Evolutionary conservation across 140 eudicot species (phyloP).

Genomic region (Anethum foeniculum): DNA sequence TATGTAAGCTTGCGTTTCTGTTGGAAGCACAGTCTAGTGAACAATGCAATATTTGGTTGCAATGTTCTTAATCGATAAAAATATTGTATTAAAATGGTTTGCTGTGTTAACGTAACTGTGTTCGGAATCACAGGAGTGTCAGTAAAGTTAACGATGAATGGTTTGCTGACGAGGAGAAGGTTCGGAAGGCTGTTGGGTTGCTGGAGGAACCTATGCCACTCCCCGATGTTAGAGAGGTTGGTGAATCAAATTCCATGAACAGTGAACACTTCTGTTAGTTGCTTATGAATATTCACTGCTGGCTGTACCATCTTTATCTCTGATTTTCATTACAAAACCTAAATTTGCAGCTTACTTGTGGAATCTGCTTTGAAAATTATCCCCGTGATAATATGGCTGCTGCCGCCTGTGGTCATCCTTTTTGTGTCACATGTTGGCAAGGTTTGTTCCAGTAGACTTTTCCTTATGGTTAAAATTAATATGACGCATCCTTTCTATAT

Average conservation of each 20-base stretch:
- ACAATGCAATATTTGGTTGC: neutral
- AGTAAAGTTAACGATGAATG: conserved; percentile 98
- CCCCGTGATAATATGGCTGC: conserved; percentile 52
- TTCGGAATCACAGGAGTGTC: conserved; percentile 73
- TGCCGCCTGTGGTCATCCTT: conserved; percentile 98
- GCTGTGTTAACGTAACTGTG: conserved; percentile 3
- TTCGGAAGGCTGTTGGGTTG: conserved; percentile 77
- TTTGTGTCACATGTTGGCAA: conserved; percentile 83
- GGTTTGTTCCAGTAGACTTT: conserved; percentile 39
- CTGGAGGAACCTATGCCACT: conserved; percentile 53
- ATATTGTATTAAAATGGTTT: neutral
- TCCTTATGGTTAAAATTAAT: neutral
- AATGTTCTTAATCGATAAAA: neutral
- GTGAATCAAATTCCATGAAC: neutral
- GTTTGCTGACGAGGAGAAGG: conserved; percentile 98
- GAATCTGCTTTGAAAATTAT: conserved; percentile 85
- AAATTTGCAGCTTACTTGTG: conserved; percentile 64
- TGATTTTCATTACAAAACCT: neutral
- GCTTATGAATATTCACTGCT: neutral
- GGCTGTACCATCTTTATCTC: neutral
- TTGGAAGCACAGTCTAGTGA: neutral
- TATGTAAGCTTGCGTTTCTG: neutral
- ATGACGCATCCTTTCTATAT: neutral
- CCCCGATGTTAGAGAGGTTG: conserved; percentile 65
- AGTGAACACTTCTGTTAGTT: neutral